Conservation (phyloP, 148 eudicot species). For the Beta vulgaris region DNA sequence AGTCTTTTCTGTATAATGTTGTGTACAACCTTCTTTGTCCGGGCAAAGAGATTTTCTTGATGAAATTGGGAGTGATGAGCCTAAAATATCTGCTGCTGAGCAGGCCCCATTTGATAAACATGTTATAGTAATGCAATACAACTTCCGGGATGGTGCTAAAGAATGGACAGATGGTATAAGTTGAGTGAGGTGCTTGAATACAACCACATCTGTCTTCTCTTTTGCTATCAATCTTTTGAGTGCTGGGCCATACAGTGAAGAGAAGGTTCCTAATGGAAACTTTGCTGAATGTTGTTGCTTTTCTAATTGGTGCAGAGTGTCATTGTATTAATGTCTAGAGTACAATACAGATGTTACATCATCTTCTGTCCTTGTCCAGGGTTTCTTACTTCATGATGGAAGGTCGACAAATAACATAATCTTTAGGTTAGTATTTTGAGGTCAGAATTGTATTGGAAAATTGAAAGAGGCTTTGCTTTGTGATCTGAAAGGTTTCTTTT, state of each 20-base stretch:
- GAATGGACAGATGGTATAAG: background rate
- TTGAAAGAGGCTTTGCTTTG: background rate
- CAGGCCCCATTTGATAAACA: background rate
- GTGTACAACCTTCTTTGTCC: background rate
- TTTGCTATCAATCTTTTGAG: background rate
- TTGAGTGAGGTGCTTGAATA: background rate
- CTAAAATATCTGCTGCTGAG: background rate
- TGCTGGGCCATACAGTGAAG: background rate
- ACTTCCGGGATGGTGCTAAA: background rate
- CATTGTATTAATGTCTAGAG: background rate
- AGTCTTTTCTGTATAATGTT: background rate
- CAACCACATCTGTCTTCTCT: background rate
- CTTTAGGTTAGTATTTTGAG: background rate
- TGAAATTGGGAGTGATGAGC: background rate
- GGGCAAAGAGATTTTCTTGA: background rate
- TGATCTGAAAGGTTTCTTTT: background rate
- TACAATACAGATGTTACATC: background rate
- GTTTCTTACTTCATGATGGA: background rate
- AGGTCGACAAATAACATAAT: background rate
- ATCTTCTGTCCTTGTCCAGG: background rate
- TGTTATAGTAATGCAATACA: too few species aligned
- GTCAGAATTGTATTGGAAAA: background rate
- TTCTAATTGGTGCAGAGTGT: background rate
- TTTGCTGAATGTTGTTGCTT: background rate
- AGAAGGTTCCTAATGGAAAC: background rate